These are phyloP conservation scores for Yamadazyma songkhlaensis DNA, from an alignment of 1,139 yeast genomes.

Conservation along the genomic window DNA sequence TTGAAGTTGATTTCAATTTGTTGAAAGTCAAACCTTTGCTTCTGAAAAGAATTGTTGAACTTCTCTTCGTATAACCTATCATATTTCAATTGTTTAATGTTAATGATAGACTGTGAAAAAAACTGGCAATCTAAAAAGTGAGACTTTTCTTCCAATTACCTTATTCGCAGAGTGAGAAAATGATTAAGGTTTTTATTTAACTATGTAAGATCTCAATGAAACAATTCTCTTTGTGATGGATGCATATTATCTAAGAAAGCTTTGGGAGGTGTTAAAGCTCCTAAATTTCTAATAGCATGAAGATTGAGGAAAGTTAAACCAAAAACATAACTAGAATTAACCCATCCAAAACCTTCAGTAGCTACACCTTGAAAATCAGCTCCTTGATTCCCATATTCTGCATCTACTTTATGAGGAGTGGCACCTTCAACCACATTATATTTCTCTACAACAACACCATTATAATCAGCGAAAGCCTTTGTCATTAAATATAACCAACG, in stretches of 20 bases:
- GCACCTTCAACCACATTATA: constrained; percentile 83
- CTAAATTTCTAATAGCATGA: constrained; percentile 75
- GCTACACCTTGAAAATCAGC: constrained; percentile 91
- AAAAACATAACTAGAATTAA: constrained; percentile 77
- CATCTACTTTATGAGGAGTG: constrained; percentile 89
- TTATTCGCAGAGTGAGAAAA: background rate
- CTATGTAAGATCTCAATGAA: no score
- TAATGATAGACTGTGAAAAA: background rate
- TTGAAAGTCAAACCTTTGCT: background rate
- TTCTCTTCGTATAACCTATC: constrained; percentile 3
- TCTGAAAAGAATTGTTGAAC: constrained; percentile 1
- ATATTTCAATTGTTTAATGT: background rate
- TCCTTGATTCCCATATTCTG: constrained; percentile 98
- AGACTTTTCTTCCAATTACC: background rate
- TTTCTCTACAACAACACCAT: constrained; percentile 95
- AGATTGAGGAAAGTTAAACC: constrained; percentile 70
- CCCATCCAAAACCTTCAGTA: constrained; percentile 97
- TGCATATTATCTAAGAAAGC: constrained; percentile 58
- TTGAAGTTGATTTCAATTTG: background rate
- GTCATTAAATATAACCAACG: constrained; percentile 92
- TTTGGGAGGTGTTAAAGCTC: constrained; percentile 77
- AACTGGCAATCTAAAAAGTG: background rate
- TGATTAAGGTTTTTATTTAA: no score
- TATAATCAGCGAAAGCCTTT: constrained; percentile 86
- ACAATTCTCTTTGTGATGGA: constrained; percentile 35